Evolutionary conservation across 106 monocot genomes (phyloP), one percentile per base, ranked within the genome.

Genomic region (Allium fistulosum): DNA sequence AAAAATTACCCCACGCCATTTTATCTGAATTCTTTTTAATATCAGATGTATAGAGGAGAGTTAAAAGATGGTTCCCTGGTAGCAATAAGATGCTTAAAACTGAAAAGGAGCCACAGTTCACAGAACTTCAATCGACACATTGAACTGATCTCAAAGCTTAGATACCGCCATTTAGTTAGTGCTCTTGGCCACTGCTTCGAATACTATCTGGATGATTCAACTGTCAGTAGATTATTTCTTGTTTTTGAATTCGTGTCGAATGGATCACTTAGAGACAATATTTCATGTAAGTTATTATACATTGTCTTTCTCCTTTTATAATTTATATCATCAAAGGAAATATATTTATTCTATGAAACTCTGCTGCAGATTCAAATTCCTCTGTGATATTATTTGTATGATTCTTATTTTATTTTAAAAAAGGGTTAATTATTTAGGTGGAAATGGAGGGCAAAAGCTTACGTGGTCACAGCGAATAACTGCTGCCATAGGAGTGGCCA

Each of bases 161-260:
- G 97, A 58, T 92, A 99, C 75, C 81, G 79, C 26, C 86, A 99
- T 79, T 75, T 99, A 68, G 81, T 87, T 53, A 99, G 97, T 58
- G 84, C 91, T 60, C 84, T 99, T 60, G 97, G 97, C 11, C 97
- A 99, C 48, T 92, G 97, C 84, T 92, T 92, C 52, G 92, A 90
- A 76, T 88, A 85, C 67, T 72, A 82, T 62, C 80, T 92, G 3
- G 89, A 92, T 17, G 91, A 90, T 73, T 88, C 92, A 4, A 79
- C 82, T 52, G 74, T 92, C 59, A 92, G 89, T 70, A 83, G 80
- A 64, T 61, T 99, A 56, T 99, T 89, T 76, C 84, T 92, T 37
- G 55, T 99, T 48, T 99, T 87, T 50, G 97, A 99, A 71, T 82
- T 87, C 68, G 77, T 84, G 11, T 64, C 84, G 46, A 99, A 99